Evolutionary conservation across 2,329 filamentous ascomycete genomes (phyloP).

Genomic region (Calycina marina): DNA sequence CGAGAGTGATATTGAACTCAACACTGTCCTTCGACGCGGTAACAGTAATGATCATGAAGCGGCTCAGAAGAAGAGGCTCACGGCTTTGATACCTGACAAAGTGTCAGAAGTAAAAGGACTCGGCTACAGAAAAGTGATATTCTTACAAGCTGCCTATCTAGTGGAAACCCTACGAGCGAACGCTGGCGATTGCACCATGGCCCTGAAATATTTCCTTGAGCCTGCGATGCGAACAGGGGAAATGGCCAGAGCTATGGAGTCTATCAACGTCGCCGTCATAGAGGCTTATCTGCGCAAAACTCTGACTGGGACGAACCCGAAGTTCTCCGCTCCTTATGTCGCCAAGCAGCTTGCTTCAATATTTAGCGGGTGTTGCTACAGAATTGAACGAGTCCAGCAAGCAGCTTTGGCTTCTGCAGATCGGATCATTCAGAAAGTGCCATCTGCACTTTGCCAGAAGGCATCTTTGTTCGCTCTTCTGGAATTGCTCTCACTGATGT

Average conservation of each 20-base stretch:
- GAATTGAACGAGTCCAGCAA: constrained; percentile 80
- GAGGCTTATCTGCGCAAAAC: constrained; percentile 68
- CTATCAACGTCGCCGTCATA: constrained; percentile 52
- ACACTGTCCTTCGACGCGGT: constrained; percentile 79
- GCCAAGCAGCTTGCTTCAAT: constrained; percentile 75
- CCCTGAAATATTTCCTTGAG: constrained; percentile 87
- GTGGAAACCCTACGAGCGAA: constrained; percentile 80
- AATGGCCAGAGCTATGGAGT: constrained; percentile 50
- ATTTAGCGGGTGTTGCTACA: constrained; percentile 82
- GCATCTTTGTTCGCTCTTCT: constrained; percentile 83
- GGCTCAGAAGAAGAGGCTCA: constrained; percentile 67
- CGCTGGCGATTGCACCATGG: constrained; percentile 78
- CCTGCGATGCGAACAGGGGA: constrained; percentile 59
- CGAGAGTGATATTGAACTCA: constrained; percentile 93
- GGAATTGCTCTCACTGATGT: constrained; percentile 87
- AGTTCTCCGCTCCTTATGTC: constrained; percentile 84
- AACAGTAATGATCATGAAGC: constrained; percentile 65
- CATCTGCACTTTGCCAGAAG: constrained; percentile 80
- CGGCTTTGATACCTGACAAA: constrained; percentile 58
- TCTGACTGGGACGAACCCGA: constrained; percentile 52
- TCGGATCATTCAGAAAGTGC: constrained; percentile 69
- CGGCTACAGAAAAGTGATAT: constrained; percentile 82
- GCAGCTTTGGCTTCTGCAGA: constrained; percentile 74
- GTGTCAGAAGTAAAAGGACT: constrained; percentile 67
- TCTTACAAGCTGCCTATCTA: constrained; percentile 78